A percentile compares a stretch with the other conserved stretches of the same genome.
These are phyloP conservation scores for Mycena haematopus DNA, from an alignment of 768 basidiomycete species.

Conservation along the genomic window DNA sequence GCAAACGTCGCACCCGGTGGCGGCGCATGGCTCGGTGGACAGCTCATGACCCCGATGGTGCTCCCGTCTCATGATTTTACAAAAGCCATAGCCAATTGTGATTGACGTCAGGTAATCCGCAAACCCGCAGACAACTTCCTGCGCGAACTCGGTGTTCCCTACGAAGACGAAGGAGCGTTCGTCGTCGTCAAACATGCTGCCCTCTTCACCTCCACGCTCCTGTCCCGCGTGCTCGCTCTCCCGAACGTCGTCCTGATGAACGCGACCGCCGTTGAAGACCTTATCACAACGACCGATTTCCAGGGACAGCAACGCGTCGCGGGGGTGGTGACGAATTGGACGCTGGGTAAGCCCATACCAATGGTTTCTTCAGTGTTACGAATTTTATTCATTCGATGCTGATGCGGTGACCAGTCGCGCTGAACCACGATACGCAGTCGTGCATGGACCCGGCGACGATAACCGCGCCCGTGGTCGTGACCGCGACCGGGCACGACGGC, in stretches of 20 bases:
- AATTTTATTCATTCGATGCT: not conserved
- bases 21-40: slow-evolving; percentile 80
- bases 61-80: too few relatives aligned
- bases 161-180: slow-evolving; percentile 79
- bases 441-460: slow-evolving; percentile 84
- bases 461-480: slow-evolving; percentile 77
- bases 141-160: slow-evolving; percentile 69
- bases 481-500: slow-evolving; percentile 79
- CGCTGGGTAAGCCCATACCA: slow-evolving; percentile 35
- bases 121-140: slow-evolving; percentile 81
- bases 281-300: slow-evolving; percentile 71
- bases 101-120: slow-evolving; percentile 61
- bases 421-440: slow-evolving; percentile 77
- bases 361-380: too few relatives aligned
- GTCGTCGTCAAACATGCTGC: slow-evolving; percentile 86
- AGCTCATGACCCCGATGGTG: slow-evolving; percentile 83
- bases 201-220: slow-evolving; percentile 78
- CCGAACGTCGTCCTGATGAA: slow-evolving; percentile 80
- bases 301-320: slow-evolving; percentile 55
- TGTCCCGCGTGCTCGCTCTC: slow-evolving; percentile 72
- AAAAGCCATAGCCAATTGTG: not conserved
- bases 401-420: slow-evolving; percentile 43
- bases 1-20: slow-evolving; percentile 83
- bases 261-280: slow-evolving; percentile 82
- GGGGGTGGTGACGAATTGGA: slow-evolving; percentile 60